phyloP scores from a whole-genome alignment of 495 filamentous ascomycete species.

The Hypoxylon perforatum region DNA sequence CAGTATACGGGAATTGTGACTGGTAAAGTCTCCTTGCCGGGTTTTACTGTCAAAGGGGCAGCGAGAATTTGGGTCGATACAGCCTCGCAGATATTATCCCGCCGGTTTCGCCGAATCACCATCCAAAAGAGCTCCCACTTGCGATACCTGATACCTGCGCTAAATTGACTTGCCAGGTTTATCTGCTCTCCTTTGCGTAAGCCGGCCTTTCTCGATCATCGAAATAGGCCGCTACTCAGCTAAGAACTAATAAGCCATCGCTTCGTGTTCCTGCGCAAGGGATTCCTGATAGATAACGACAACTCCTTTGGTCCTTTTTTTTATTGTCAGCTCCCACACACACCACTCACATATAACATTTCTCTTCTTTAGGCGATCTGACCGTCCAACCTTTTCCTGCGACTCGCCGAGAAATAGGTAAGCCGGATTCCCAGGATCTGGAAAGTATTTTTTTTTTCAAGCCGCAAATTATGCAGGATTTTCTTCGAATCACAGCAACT shows the following conservation, averaged over 20 bases:
- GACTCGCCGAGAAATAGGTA: constrained; percentile 23
- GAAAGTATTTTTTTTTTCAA: constrained; percentile 12
- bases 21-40: constrained; percentile 19
- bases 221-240: constrained; percentile 30
- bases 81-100: constrained; percentile 44
- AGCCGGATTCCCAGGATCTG: constrained; percentile 18
- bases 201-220: constrained; percentile 33
- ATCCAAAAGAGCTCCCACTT: constrained; percentile 23
- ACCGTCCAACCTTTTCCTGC: constrained; percentile 34
- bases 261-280: constrained; percentile 40
- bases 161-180: constrained; percentile 40
- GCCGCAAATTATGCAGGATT: constrained; percentile 12
- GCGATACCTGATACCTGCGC: constrained; percentile 31
- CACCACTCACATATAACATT: too few species aligned
- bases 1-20: constrained; percentile 25
- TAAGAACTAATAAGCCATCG: constrained; percentile 35
- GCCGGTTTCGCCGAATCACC: constrained; percentile 43
- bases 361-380: constrained; percentile 23
- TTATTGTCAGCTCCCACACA: constrained; percentile 31
- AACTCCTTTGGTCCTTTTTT: constrained; percentile 1
- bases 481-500: neutral
- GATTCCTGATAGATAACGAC: constrained; percentile 34
- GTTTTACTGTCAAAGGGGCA: constrained; percentile 23
- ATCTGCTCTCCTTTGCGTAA: constrained; percentile 40
- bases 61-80: constrained; percentile 32